phyloP scores from a whole-genome alignment of 371 early-diverging fungal genomes.

The Conidiobolus incongruus region DNA sequence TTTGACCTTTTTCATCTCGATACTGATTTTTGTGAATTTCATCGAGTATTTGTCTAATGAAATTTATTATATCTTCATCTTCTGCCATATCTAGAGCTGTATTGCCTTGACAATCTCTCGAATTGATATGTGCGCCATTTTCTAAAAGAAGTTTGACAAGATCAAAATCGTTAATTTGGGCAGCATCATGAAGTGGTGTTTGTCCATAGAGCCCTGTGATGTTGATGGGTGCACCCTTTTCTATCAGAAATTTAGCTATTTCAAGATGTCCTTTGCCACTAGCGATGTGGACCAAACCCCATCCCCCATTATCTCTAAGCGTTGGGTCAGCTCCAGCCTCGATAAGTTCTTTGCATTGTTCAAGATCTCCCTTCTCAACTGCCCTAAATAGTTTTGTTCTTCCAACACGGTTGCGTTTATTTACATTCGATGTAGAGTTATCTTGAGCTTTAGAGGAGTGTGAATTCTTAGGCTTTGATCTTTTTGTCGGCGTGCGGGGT shows the following conservation, averaged over 20 bases:
- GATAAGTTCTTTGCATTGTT: conserved; percentile 18
- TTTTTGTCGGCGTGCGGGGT: too few relatives aligned
- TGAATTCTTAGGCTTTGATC: too few relatives aligned
- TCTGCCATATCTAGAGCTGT: not conserved
- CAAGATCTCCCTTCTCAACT: conserved; percentile 22
- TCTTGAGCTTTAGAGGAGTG: too few relatives aligned
- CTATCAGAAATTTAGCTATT: conserved; percentile 26
- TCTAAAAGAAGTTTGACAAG: conserved; percentile 28
- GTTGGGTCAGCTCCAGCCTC: conserved; percentile 26
- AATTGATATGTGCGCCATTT: conserved; percentile 27
- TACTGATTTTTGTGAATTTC: not conserved
- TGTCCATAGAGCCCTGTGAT: conserved; percentile 31
- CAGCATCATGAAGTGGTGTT: conserved; percentile 64
- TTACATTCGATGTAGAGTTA: conserved; percentile 11
- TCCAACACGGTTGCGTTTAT: conserved; percentile 28
- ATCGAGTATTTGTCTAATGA: not conserved
- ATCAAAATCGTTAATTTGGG: conserved; percentile 33
- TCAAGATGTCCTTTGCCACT: conserved; percentile 32
- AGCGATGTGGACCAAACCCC: conserved; percentile 42
- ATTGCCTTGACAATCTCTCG: not conserved
- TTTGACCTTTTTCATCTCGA: not conserved
- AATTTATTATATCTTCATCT: not conserved
- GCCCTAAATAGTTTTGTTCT: conserved; percentile 25
- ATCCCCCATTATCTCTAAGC: conserved; percentile 33
- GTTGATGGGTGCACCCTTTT: conserved; percentile 29